Base-by-base conservation (phyloP, 805 yeast species). In the Wickerhamomyces hampshirensis region DNA sequence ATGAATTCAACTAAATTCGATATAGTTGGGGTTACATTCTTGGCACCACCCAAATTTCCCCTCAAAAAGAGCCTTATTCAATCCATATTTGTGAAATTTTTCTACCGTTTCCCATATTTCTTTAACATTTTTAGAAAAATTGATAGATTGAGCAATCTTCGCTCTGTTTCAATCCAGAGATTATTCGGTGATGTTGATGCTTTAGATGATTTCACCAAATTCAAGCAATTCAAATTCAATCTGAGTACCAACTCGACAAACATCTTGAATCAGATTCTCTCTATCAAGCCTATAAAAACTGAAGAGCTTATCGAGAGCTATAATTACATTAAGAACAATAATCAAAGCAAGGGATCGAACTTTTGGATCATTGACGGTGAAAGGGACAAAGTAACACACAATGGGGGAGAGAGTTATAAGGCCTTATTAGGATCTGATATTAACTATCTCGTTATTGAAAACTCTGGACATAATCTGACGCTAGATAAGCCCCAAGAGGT, bases 11-110 rank as follows among this genome's bases (percentile, higher is more conserved):
- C 39, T 12, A 34, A 71, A 5, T 55, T 77, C 18, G 24, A 21
- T 8, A 21, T 21, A 7, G 7, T 21, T 21, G 24, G 24, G 24
- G 24, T 21, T 7, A 21, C 24, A 8, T 11, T 21, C 24, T 48
- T 77, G 31, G 62, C 79, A 1, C 77, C 80, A 3, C 82, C 84
- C 7, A 55, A 56, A 23, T 35, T 39, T 11, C 43, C 49, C 8
- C 31, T 33, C 11, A n/a, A 31, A 8, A 39, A 42, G 18, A 26
- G 23, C 6, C 29, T 28, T 18, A 18, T 12, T 9, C 47, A 37
- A 23, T 34, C 10, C 5, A 18, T 28, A 1, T 31, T 30, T 5
- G 31, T 40, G n/a, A 34, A 14, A 7, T 5, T 27, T 14, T 39
- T 39, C 23, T 28, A 28, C 8, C 23, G 9, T 4, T 21, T 30